phyloP scores from a whole-genome alignment of 2,329 filamentous ascomycete genomes.

The Fusarium drepaniforme region DNA sequence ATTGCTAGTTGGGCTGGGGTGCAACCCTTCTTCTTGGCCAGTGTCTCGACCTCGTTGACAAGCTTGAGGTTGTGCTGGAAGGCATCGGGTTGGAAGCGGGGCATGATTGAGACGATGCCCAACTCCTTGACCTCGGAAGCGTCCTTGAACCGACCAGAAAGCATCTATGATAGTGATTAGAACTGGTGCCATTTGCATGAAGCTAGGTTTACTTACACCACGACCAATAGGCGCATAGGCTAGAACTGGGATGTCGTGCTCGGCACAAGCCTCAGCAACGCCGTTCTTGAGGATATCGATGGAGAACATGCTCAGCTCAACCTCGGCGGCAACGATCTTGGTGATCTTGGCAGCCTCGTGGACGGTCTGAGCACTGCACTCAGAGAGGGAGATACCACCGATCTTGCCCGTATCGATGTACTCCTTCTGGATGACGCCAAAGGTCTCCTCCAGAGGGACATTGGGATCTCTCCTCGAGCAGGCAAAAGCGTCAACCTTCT shows the following conservation, averaged over 20 bases:
- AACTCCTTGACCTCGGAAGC: slow-evolving; percentile 38
- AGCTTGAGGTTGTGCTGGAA: slow-evolving; percentile 75
- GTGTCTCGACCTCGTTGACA: slow-evolving; percentile 65
- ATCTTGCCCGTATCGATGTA: slow-evolving; percentile 66
- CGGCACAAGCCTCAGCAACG: slow-evolving; percentile 65
- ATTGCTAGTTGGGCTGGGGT: slow-evolving; percentile 76
- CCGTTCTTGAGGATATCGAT: slow-evolving; percentile 64
- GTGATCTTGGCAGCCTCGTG: slow-evolving; percentile 58
- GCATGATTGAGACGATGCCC: slow-evolving; percentile 49
- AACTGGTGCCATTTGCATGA: not conserved
- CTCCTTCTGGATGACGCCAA: slow-evolving; percentile 57
- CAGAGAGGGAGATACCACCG: slow-evolving; percentile 64
- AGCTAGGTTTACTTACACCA: slow-evolving; percentile 52
- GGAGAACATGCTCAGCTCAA: slow-evolving; percentile 65
- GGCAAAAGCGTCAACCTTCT: slow-evolving; percentile 72
- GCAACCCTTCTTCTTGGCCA: slow-evolving; percentile 71
- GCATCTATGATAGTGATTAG: slow-evolving; percentile 42
- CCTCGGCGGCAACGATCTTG: slow-evolving; percentile 63
- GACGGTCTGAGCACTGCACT: slow-evolving; percentile 62
- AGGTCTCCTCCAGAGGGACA: slow-evolving; percentile 57
- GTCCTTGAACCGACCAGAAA: slow-evolving; percentile 45
- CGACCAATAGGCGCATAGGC: slow-evolving; percentile 80
- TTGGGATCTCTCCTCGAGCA: slow-evolving; percentile 68
- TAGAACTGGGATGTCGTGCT: slow-evolving; percentile 76
- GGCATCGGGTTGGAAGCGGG: slow-evolving; percentile 72